Base-by-base conservation (phyloP, 495 filamentous ascomycete species). In the Apodospora peruviana region DNA sequence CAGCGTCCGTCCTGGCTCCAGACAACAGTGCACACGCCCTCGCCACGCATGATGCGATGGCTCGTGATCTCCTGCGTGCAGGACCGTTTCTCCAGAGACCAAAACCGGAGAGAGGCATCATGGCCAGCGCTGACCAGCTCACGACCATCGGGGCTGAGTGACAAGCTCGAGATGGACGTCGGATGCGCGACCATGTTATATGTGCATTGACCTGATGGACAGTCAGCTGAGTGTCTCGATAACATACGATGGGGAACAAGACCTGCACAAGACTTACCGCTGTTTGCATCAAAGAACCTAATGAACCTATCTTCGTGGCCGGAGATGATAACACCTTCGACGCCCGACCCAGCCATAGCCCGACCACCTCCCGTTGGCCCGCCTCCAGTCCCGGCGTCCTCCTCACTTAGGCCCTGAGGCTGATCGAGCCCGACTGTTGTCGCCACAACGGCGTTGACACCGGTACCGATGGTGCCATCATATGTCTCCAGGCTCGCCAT, bases 141-240 rank as follows among this genome's bases (percentile, higher is more conserved):
- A 38, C 85, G 81, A 22, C 91, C 91, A 58, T 96, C 90, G 10
- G 93, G 91, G 50, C 87, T 93, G 23, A 98, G 79, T 0, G 87
- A 90, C 14, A 98, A 80, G 11, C 87, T 81, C 12, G 93, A 90
- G 57, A 97, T 96, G 34, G 93, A 82, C 3, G 90, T 84, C 2
- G 91, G 88, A 62, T 98, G 93, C 2, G 93, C 93, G 47, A 96
- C 82, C 93, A 98, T 97, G 55, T 84, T 91, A 67, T 97, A 98
- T 14, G 94, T 96, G 72, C 90, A 96, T 93, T 97, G 94, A 53
- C 93, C 93, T 98, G 57, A n/a, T n/a, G n/a, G n/a, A n/a, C n/a
- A n/a, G n/a, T n/a, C n/a, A n/a, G n/a, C n/a, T n/a, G n/a, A n/a
- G 10, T 10, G 17, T 24, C n/a, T 20, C 17, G 36, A 14, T 21